Percentiles rank a stretch among this genome's conserved stretches.
Evolutionary conservation across 106 monocot species (phyloP).

Genomic region (Agapanthus africanus): DNA sequence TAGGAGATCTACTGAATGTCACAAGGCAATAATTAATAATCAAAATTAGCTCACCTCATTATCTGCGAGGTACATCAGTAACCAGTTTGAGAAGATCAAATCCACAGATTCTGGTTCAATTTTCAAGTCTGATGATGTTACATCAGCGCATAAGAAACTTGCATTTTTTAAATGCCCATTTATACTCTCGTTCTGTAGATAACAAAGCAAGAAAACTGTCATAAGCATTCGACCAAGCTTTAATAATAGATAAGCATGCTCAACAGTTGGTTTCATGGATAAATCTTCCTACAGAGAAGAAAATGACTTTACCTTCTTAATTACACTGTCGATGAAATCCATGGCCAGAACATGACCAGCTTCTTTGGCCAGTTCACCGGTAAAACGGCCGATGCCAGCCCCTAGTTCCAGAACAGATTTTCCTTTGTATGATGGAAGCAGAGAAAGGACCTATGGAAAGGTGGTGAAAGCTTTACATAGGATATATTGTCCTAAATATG

Average conservation of each 20-base stretch:
- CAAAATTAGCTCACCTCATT: conserved; percentile 53
- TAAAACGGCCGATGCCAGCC: conserved; percentile 97
- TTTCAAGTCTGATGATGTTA: conserved; percentile 66
- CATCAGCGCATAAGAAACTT: conserved; percentile 90
- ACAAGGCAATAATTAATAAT: neutral
- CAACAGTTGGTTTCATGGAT: conserved; percentile 1
- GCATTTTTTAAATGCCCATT: conserved; percentile 82
- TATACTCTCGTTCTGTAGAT: conserved; percentile 73
- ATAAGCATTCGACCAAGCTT: neutral
- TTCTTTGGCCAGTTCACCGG: conserved; percentile 87
- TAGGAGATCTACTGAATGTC: neutral
- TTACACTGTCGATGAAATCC: conserved; percentile 92
- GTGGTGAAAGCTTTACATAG: neutral
- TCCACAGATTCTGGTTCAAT: conserved; percentile 76
- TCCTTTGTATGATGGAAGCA: conserved; percentile 80
- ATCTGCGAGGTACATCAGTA: conserved; percentile 98
- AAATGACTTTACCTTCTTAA: conserved; percentile 61
- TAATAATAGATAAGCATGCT: neutral
- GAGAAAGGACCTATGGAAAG: conserved; percentile 60
- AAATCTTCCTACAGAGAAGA: neutral
- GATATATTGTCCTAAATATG: no score
- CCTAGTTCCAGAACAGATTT: conserved; percentile 88
- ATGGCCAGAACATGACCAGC: conserved; percentile 80
- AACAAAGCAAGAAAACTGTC: neutral
- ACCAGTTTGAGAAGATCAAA: conserved; percentile 98